Evolutionary conservation across 2,329 filamentous ascomycete species (phyloP).

Genomic region (Arachnomyces sp.): DNA sequence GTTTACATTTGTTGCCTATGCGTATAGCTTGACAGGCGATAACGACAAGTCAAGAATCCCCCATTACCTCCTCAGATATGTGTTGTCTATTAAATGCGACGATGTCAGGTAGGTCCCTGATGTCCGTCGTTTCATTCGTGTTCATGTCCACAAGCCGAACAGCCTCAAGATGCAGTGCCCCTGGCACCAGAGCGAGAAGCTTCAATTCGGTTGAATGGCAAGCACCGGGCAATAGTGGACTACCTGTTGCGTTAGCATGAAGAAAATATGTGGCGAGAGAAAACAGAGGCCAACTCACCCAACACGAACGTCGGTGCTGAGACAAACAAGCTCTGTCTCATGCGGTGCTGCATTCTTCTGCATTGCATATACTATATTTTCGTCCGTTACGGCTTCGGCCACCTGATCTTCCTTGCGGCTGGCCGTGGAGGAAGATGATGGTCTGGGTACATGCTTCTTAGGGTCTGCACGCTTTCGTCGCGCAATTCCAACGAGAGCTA

Average conservation of each 20-base stretch:
- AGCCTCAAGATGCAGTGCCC: conserved; percentile 46
- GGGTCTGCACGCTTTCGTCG: conserved; percentile 37
- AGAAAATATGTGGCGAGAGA: conserved; percentile 5
- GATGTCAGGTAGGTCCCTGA: conserved; percentile 51
- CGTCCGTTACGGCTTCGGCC: conserved; percentile 49
- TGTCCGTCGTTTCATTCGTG: conserved; percentile 48
- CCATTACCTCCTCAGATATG: conserved; percentile 7
- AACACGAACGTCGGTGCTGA: conserved; percentile 52
- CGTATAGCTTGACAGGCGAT: too few relatives aligned
- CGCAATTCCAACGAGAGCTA: conserved; percentile 48
- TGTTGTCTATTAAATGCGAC: conserved; percentile 26
- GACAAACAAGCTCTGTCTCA: conserved; percentile 46
- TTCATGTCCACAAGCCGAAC: conserved; percentile 50
- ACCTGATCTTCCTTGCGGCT: conserved; percentile 30
- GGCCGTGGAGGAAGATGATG: conserved; percentile 39
- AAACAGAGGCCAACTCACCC: conserved; percentile 41
- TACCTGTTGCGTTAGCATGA: conserved; percentile 17
- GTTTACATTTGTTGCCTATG: too few relatives aligned
- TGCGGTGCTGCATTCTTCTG: conserved; percentile 44
- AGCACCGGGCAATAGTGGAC: conserved; percentile 46
- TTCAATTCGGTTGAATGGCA: conserved; percentile 51
- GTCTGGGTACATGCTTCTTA: conserved; percentile 36
- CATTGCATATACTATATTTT: conserved; percentile 49
- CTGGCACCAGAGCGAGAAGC: conserved; percentile 45
- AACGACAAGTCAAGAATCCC: not conserved